phyloP scores from a whole-genome alignment of 768 basidiomycete species.

The Phlegmacium glaucopus region DNA sequence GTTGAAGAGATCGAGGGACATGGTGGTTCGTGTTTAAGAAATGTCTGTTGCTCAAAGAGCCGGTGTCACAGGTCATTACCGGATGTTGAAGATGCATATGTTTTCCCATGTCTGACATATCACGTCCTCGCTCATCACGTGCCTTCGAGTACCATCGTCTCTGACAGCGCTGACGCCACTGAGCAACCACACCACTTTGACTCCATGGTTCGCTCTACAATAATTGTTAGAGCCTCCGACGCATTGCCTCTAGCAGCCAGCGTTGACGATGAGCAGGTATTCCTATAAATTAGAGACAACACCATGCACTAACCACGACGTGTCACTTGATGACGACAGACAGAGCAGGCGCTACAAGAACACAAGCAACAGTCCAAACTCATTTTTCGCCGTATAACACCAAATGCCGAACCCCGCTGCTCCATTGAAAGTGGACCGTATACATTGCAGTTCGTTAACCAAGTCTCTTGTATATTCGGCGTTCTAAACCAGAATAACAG shows the following conservation, averaged over 20 bases:
- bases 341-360: slow-evolving; percentile 90
- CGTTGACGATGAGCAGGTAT: slow-evolving; percentile 95
- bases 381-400: slow-evolving; percentile 90
- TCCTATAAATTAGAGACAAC: slow-evolving; percentile 12
- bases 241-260: slow-evolving; percentile 91
- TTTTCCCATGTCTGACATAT: neutral
- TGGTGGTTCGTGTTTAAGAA: slow-evolving; percentile 14
- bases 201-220: slow-evolving; percentile 82
- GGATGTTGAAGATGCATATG: neutral
- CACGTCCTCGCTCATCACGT: neutral
- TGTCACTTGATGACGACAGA: slow-evolving; percentile 47
- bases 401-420: slow-evolving; percentile 92
- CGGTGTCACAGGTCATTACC: neutral
- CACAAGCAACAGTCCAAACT: slow-evolving; percentile 99
- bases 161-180: slow-evolving; percentile 3
- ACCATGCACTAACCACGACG: slow-evolving; percentile 20
- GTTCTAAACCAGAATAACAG: slow-evolving; percentile 37
- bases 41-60: too few species aligned
- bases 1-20: slow-evolving; percentile 49
- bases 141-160: slow-evolving; percentile 3
- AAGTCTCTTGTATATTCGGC: neutral
- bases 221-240: slow-evolving; percentile 81
- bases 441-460: slow-evolving; percentile 82
- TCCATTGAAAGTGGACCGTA: slow-evolving; percentile 95
- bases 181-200: slow-evolving; percentile 6